Base-by-base conservation (phyloP, 768 basidiomycete species). In the Russula compacta region DNA sequence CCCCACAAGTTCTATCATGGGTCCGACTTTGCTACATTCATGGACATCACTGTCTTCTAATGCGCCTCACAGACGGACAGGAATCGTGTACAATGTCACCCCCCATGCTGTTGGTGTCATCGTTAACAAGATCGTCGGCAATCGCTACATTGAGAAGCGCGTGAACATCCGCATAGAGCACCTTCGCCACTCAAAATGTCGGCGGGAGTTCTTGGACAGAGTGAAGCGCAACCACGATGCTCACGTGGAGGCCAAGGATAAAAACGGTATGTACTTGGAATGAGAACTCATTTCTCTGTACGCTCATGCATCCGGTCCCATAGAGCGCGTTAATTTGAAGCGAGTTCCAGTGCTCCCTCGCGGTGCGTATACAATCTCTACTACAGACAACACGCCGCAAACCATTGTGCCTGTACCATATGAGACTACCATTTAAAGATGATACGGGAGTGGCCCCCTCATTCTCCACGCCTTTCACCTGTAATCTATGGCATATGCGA, bases 1-100 rank as follows among this genome's bases (percentile, higher is more conserved):
- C 95, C 95, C 75, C 95, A 98, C 83, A 98, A 98, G 78, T 95
- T 83, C 83, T 94, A 94, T 81, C 92, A 94, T 69, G 92, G 91
- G 93, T 94, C 66, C 68, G 92, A 84, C 39, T 48, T 46, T 32
- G 15, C 44, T 43, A 39, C n/a, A 38, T 21, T 40, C 33, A 35
- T 10, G 35, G 54, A 43, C 15, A 24, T 38, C 52, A 19, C 50
- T 12, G 3, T 14, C n/a, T 48, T 43, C 50, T 54, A 43, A 39
- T 32, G 11, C 32, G 35, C 19, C 21, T 19, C 68, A 66, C 72
- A 95, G 95, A 69, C 94, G 95, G 69, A 99, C 97, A 64, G 97
- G 97, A 58, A 94, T 98, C 71, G 80, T 99, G 68, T 98, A 97
- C 85, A 99, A 99, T 78, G 94, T 99, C 66, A 92, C 95, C 44